Evolutionary conservation across 1,139 yeast species (phyloP), one percentile per base, ranked within the genome.

Genomic region (Geotrichum phurueaensis): DNA sequence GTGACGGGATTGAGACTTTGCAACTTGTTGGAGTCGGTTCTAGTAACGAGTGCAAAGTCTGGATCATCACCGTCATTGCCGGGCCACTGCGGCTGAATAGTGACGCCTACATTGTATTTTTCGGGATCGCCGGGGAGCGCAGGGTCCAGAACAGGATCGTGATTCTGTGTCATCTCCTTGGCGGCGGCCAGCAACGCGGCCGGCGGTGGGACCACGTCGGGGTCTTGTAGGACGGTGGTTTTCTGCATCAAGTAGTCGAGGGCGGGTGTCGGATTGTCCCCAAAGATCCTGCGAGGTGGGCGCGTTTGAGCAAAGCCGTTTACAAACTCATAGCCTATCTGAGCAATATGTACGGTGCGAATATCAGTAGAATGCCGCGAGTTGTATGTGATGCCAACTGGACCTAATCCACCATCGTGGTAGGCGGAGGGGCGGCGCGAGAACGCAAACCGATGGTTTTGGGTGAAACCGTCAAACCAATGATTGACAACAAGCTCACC

Each of bases 401-500:
- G 27, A 5, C 33, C 51, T 9, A 7, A 13, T 6, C 60, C 62
- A 22, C 53, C 49, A 13, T 57, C 57, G 47, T 39, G 22, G 20
- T 39, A n/a, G 7, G 47, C 9, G 22, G 47, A 39, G 7, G 22
- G 47, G 47, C 47, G 47, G 12, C 47, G 5, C 15, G 54, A 22
- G 22, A 64, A 55, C n/a, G 56, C 57, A 43, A 64, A 64, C 22
- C 64, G 55, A 50, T 64, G 66, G 48, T 58, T 56, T 45, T 64
- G 66, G 2, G 64, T 59, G 36, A 62, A 64, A 5, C 66, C 66
- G 33, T 64, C 66, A 53, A 64, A 64, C 66, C 66, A 64, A 43
- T 64, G 66, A 29, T 50, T 51, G 2, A 57, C 23, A 10, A 51
- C 56, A 12, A 54, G 53, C 23, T 53, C 51, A 6, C 51, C 57